Evolutionary conservation across 257 asterid genomes (phyloP), one percentile per base, ranked within the genome.

Genomic region (Leptodermis oblonga): DNA sequence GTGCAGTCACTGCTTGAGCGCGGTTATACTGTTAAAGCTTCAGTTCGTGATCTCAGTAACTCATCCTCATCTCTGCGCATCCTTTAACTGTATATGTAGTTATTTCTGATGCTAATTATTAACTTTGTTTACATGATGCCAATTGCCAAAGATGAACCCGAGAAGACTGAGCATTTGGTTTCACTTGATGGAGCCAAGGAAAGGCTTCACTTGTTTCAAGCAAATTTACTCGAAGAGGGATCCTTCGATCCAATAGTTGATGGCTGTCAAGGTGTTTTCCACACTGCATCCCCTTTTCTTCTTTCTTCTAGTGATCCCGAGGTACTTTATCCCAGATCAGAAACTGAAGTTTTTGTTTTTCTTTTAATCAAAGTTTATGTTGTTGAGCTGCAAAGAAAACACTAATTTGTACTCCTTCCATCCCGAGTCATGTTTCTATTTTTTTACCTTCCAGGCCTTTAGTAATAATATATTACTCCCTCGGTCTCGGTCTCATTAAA

Each of bases 221-320:
- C 92, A 31, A 62, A 84, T 68, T 75, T 88, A 49, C 51, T 79
- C 0, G 74, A 75, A 18, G 88, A 86, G 39, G 87, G 88, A 26
- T 81, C 84, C 12, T 88, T 88, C 52, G 90, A 86, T 70, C 41
- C 82, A 34, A 59, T 76, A 0, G 72, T 88, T 60, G 84, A 83
- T 49, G 96, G 89, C 25, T 88, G 92, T 74, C 80, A 81, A 18
- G 82, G 87, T 3, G 92, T 86, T 49, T 88, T 88, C 55, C 95
- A 88, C 76, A 79, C 84, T 5, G 89, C 92, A 25, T 81, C 96
- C 2, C 92, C 92, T 0, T 85, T 86, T 72, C 48, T 28, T 33
- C 41, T 73, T 10, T 25, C 76, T 15, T 74, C 37, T n/a, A 60
- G 69, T 7, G 61, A 84, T 49, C 88, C 87, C 33, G 75, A 85